Conservation (phyloP, 371 early-diverging fungal genomes). For the Haplosporangium sp. region DNA sequence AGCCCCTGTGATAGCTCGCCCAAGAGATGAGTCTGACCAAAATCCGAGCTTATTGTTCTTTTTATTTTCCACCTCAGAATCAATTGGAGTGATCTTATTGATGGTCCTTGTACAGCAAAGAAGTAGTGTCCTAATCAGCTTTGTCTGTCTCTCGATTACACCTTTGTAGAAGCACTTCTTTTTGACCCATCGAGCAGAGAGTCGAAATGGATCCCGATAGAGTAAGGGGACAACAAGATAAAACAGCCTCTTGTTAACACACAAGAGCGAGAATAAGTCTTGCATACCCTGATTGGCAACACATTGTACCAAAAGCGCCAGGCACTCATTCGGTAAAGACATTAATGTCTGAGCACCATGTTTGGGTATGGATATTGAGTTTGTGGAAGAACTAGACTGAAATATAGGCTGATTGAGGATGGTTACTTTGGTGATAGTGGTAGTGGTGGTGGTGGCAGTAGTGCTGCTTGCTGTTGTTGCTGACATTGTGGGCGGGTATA, state of each 20-base stretch:
- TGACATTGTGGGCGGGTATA: background rate
- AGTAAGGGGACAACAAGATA: slow-evolving; percentile 35
- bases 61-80: slow-evolving; percentile 4
- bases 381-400: background rate
- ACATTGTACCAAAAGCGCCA: slow-evolving; percentile 24
- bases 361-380: background rate
- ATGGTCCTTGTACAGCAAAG: slow-evolving; percentile 41
- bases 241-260: slow-evolving; percentile 41
- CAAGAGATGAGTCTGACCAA: slow-evolving; percentile 8
- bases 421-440: background rate
- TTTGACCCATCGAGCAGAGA: slow-evolving; percentile 34
- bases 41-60: background rate
- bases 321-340: slow-evolving; percentile 37
- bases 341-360: slow-evolving; percentile 6
- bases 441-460: background rate
- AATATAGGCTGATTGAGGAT: background rate
- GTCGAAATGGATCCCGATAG: slow-evolving; percentile 38
- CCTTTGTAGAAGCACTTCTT: slow-evolving; percentile 39
- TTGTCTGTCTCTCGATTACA: slow-evolving; percentile 44
- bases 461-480: background rate
- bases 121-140: slow-evolving; percentile 42
- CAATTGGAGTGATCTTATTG: slow-evolving; percentile 16
- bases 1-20: slow-evolving; percentile 12
- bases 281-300: slow-evolving; percentile 28
- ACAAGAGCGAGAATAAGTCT: slow-evolving; percentile 34